Conservation (phyloP, 257 asterid genomes). For the Datura wrightii region DNA sequence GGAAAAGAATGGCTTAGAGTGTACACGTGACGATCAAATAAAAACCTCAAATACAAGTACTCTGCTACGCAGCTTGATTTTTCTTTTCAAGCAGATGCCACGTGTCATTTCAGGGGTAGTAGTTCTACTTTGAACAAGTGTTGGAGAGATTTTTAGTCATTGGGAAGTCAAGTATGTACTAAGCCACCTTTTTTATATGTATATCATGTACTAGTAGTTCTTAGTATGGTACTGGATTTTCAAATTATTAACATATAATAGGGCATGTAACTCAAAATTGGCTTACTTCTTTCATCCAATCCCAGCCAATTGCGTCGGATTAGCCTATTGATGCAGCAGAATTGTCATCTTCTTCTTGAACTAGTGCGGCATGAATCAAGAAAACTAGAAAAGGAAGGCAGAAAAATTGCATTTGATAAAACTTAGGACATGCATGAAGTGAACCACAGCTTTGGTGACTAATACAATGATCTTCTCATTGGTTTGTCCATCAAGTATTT, state of each 20-base stretch:
- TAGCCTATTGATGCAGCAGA: neutral
- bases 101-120: neutral
- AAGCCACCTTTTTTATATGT: no score
- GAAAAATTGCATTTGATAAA: neutral
- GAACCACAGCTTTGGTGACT: neutral
- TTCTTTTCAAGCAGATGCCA: neutral
- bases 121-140: no score
- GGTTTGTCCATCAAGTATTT: constrained; percentile 43
- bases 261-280: neutral
- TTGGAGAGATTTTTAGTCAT: no score
- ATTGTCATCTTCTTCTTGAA: neutral
- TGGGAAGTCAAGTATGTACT: no score
- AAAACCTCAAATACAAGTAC: no score
- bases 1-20: no score
- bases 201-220: neutral
- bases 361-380: neutral
- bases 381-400: neutral
- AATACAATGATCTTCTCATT: constrained; percentile 20
- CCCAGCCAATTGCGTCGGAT: neutral
- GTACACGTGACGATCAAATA: no score
- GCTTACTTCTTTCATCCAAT: neutral
- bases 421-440: neutral
- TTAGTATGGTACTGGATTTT: no score
- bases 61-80: no score
- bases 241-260: neutral